phyloP scores from a whole-genome alignment of 2,329 filamentous ascomycete genomes.

The Epichloe sylvatica region DNA sequence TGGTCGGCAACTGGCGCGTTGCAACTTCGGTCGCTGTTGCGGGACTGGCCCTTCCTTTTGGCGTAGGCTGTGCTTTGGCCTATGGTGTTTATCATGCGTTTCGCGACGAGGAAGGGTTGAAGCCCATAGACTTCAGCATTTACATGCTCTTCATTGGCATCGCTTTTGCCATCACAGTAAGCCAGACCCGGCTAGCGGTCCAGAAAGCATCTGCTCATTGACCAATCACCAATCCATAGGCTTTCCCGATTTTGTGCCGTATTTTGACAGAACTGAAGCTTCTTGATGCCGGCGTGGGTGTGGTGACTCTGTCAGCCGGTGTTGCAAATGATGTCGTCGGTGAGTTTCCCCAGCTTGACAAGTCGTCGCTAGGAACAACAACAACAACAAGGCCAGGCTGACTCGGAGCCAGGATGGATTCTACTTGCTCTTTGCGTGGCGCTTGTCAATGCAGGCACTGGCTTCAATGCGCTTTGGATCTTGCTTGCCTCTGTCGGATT shows the following conservation, averaged over 20 bases:
- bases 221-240: conserved; percentile 18
- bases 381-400: background rate
- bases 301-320: conserved; percentile 79
- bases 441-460: conserved; percentile 74
- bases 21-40: conserved; percentile 64
- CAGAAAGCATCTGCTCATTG: background rate
- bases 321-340: conserved; percentile 71
- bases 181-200: background rate
- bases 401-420: conserved; percentile 47
- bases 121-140: conserved; percentile 34
- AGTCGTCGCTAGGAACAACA: background rate
- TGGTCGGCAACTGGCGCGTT: conserved; percentile 67
- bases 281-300: conserved; percentile 66
- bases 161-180: conserved; percentile 70
- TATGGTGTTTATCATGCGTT: conserved; percentile 72
- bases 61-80: conserved; percentile 64
- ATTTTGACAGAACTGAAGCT: conserved; percentile 86
- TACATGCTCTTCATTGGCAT: conserved; percentile 73
- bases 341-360: conserved; percentile 6
- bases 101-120: conserved; percentile 25
- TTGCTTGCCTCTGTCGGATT: conserved; percentile 64
- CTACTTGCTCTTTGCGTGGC: conserved; percentile 85
- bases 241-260: conserved; percentile 80
- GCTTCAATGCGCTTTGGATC: conserved; percentile 73
- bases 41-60: conserved; percentile 74